Conservation (phyloP, 306 rosid species). For the Begonia fuchsioides region DNA sequence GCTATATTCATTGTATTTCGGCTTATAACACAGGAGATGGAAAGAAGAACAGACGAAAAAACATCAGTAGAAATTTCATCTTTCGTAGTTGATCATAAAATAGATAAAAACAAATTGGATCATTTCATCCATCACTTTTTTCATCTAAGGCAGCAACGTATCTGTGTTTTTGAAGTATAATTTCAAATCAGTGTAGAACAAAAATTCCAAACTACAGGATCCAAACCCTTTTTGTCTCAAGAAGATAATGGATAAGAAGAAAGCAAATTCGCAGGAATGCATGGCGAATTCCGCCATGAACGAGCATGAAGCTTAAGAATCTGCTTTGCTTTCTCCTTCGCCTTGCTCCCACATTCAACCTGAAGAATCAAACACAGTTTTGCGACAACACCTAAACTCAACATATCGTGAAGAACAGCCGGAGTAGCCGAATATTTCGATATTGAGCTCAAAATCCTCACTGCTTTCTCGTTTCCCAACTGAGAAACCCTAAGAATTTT, state of each 20-base stretch:
- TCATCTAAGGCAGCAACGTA: too few species aligned
- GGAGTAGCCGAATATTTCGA: constrained; percentile 36
- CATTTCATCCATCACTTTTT: too few species aligned
- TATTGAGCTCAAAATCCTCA: constrained; percentile 33
- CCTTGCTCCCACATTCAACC: constrained; percentile 52
- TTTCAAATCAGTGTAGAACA: too few species aligned
- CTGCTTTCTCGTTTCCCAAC: constrained; percentile 54
- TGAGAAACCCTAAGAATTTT: constrained; percentile 65
- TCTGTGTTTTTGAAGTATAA: too few species aligned
- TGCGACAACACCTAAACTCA: constrained; percentile 54
- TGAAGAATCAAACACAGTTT: constrained; percentile 61
- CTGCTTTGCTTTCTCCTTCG: constrained; percentile 62
- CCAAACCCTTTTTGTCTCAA: too few species aligned
- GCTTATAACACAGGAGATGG: too few species aligned
- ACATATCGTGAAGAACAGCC: constrained; percentile 48
- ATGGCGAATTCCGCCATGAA: constrained; percentile 45
- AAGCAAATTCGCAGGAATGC: constrained; percentile 34
- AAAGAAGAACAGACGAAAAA: too few species aligned
- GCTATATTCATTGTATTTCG: too few species aligned
- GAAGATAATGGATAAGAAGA: constrained; percentile 23
- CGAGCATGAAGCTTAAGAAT: constrained; percentile 49
- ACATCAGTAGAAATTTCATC: too few species aligned
- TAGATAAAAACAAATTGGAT: too few species aligned
- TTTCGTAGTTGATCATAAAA: too few species aligned
- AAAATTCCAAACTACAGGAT: too few species aligned